These are phyloP conservation scores for Pugionium cornutum DNA, from an alignment of 345 rosid genomes.

Conservation along the genomic window DNA sequence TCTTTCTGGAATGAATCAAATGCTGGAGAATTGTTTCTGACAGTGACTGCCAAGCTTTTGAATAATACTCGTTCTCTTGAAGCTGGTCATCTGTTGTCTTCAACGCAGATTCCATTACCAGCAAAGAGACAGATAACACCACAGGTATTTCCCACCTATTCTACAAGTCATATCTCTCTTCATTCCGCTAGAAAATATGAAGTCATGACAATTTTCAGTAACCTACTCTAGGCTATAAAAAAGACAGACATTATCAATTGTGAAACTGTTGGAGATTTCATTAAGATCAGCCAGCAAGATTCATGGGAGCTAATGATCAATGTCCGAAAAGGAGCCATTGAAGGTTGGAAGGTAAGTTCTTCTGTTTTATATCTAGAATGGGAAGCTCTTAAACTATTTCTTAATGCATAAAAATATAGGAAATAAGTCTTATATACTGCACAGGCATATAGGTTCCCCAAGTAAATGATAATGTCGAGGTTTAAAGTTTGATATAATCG, in stretches of 20 bases:
- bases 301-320: constrained; percentile 73
- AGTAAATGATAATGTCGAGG: background rate
- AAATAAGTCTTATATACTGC: constrained; percentile 2
- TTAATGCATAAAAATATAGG: background rate
- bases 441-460: background rate
- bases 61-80: constrained; percentile 72
- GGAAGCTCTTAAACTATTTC: constrained; percentile 12
- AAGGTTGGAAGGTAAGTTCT: constrained; percentile 79
- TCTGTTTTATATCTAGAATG: constrained; percentile 19
- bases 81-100: constrained; percentile 77
- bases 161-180: constrained; percentile 7
- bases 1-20: constrained; percentile 60
- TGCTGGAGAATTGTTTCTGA: constrained; percentile 69
- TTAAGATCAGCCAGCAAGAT: constrained; percentile 57
- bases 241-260: constrained; percentile 44
- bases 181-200: constrained; percentile 4
- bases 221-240: constrained; percentile 54
- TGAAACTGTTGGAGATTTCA: constrained; percentile 55
- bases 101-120: constrained; percentile 75
- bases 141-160: constrained; percentile 52
- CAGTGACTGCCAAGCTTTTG: constrained; percentile 57
- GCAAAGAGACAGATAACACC: constrained; percentile 55
- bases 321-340: constrained; percentile 58
- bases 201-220: constrained; percentile 4
- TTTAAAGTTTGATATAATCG: constrained; percentile 4